Evolutionary conservation across 805 yeast species (phyloP).

Genomic region (Barnettozyma siamensis): DNA sequence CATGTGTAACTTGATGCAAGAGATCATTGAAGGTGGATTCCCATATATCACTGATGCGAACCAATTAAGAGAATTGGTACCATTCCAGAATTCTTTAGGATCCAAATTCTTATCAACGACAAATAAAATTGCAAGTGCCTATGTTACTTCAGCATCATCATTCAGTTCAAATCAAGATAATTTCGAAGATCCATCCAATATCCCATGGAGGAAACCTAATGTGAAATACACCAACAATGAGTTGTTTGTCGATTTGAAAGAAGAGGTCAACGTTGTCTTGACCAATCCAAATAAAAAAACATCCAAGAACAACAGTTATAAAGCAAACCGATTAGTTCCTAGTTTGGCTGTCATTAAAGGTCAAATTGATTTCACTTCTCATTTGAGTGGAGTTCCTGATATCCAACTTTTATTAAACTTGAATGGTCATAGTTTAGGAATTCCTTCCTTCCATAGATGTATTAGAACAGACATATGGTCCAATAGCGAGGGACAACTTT

Average conservation of each 20-base stretch:
- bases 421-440: conserved; percentile 41
- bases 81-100: conserved; percentile 34
- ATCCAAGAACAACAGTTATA: conserved; percentile 20
- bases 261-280: conserved; percentile 52
- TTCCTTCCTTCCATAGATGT: conserved; percentile 68
- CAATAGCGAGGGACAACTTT: conserved; percentile 39
- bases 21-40: conserved; percentile 70
- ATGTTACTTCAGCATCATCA: conserved; percentile 14
- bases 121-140: conserved; percentile 26
- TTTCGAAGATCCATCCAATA: conserved; percentile 21
- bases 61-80: conserved; percentile 62
- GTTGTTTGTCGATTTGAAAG: conserved; percentile 77
- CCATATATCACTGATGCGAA: conserved; percentile 73
- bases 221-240: conserved; percentile 78
- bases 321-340: conserved; percentile 29
- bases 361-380: conserved; percentile 52
- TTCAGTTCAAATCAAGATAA: conserved; percentile 8
- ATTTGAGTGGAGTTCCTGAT: conserved; percentile 73
- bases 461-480: conserved; percentile 52
- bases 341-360: conserved; percentile 58
- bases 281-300: conserved; percentile 21
- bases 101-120: conserved; percentile 32
- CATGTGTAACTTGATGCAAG: conserved; percentile 63
- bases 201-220: conserved; percentile 76
- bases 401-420: conserved; percentile 51